phyloP scores from a whole-genome alignment of 2,329 filamentous ascomycete species.

The Botryosphaeria dothidea region DNA sequence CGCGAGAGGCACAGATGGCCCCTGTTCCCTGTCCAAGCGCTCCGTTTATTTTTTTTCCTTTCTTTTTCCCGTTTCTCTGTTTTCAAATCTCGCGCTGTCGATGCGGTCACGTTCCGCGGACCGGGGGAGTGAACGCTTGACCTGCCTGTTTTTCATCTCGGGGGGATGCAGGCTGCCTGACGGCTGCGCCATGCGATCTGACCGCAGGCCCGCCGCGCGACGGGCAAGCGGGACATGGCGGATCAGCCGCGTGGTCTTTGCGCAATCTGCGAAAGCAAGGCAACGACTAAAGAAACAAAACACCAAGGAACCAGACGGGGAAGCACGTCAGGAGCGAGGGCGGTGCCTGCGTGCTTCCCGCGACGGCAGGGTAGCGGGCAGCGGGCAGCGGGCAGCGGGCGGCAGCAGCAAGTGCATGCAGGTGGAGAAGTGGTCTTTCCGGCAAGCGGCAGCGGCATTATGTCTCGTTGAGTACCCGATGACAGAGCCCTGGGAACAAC shows the following conservation, averaged over 20 bases:
- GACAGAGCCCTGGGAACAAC: slow-evolving; percentile 5
- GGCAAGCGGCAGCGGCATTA: slow-evolving; percentile 10
- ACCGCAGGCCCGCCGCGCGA: slow-evolving; percentile 12
- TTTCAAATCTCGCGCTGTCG: not conserved
- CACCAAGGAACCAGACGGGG: not conserved
- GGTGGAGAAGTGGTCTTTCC: not conserved
- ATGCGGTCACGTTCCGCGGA: not conserved
- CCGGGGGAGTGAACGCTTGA: not conserved
- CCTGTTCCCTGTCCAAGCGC: not conserved
- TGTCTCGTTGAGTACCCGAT: slow-evolving; percentile 17
- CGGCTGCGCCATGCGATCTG: slow-evolving; percentile 13
- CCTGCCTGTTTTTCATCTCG: slow-evolving; percentile 12
- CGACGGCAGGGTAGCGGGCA: not conserved
- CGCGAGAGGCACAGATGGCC: not conserved
- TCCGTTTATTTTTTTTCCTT: not conserved
- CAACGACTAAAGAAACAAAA: slow-evolving; percentile 10
- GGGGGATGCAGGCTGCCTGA: not conserved
- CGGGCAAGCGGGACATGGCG: slow-evolving; percentile 3
- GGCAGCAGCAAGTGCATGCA: not conserved
- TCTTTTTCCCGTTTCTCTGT: not conserved
- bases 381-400: not conserved
- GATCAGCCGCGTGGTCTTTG: slow-evolving; percentile 11
- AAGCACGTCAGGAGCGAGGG: not conserved
- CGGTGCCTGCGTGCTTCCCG: not conserved
- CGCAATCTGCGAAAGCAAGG: not conserved